Evolutionary conservation across 352 stramenopile genomes (phyloP), one percentile per base, ranked within the genome.

Genomic region (Phytopythium boreale): DNA sequence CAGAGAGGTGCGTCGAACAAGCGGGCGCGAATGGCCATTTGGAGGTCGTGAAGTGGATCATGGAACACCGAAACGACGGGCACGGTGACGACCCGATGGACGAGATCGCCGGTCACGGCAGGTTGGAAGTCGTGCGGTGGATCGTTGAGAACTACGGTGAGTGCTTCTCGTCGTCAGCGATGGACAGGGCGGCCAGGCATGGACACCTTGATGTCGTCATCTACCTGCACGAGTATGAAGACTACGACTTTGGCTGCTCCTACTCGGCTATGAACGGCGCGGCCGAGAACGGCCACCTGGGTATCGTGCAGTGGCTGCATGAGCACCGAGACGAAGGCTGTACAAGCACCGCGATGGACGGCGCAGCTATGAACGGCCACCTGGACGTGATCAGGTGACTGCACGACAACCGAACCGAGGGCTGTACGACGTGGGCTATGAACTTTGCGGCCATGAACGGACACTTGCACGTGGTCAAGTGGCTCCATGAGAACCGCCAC

Each of bases 31-130:
- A 68, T 36, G 74, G 74, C 24, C 50, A 78, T 41, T 49, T 81
- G 5, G 63, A 71, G 64, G 62, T 81, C 15, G 53, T 81, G 14
- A 59, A 73, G 51, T 81, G 70, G 70, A 57, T 51, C 7, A 43
- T 77, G 6, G 27, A 74, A 17, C 31, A 67, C 53, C 66, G 69
- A 39, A 56, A 59, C 56, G 77, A 82, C 26, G 68, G 74, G 10
- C 75, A 75, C 14, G 70, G 68, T 2, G 44, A 49, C 15, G 64
- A 70, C 37, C 59, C 67, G 8, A 75, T 77, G 56, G 66, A 79
- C 60, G 63, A 67, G 17, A 70, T 72, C 51, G 71, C 66, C 50
- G 68, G 68, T 7, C 58, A 62, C 4, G 74, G 74, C 4, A 66
- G 67, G 49, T 53, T 79, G 26, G 31, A 59, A 4, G 61, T 77